A percentile compares a stretch with the other conserved stretches of the same genome.
Evolutionary conservation across 768 basidiomycete genomes (phyloP).

Genomic region (Trametes villosa): DNA sequence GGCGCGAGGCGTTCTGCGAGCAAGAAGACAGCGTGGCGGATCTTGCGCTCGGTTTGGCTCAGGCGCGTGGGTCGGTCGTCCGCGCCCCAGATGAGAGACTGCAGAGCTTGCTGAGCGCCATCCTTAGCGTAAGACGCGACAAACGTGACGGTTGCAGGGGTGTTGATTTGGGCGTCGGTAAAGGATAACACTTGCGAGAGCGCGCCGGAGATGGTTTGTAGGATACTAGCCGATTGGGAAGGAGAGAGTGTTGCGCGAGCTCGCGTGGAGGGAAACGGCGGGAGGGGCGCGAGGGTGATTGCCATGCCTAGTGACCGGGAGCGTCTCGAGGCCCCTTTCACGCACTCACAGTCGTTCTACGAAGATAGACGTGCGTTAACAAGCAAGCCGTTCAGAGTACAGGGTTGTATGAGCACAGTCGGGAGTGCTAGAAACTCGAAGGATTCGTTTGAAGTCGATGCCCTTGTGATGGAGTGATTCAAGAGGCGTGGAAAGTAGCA

Average conservation of each 20-base stretch:
- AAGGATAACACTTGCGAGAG: slow-evolving; percentile 53
- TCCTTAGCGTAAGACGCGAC: slow-evolving; percentile 63
- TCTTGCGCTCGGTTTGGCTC: slow-evolving; percentile 47
- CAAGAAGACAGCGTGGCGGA: slow-evolving; percentile 53
- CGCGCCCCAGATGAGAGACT: slow-evolving; percentile 59
- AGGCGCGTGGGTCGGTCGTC: slow-evolving; percentile 26
- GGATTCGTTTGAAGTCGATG: too few relatives aligned
- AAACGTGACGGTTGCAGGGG: slow-evolving; percentile 50
- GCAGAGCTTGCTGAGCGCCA: slow-evolving; percentile 53
- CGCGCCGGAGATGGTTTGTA: slow-evolving; percentile 49
- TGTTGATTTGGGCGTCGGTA: slow-evolving; percentile 51
- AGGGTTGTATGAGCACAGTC: too few relatives aligned
- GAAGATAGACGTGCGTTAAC: too few relatives aligned
- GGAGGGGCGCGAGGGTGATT: slow-evolving; percentile 41
- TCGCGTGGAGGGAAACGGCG: slow-evolving; percentile 57
- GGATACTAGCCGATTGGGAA: slow-evolving; percentile 54
- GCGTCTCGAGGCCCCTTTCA: too few relatives aligned
- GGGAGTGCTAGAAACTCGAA: too few relatives aligned
- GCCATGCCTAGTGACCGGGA: slow-evolving; percentile 6
- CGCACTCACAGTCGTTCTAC: too few relatives aligned
- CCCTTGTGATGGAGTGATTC: too few relatives aligned
- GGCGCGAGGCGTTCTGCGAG: slow-evolving; percentile 60
- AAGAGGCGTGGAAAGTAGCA: too few relatives aligned
- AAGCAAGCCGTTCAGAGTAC: too few relatives aligned
- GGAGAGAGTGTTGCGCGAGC: slow-evolving; percentile 53